Conservation (phyloP, 352 stramenopile genomes). For the Thraustochytrium sp. region DNA sequence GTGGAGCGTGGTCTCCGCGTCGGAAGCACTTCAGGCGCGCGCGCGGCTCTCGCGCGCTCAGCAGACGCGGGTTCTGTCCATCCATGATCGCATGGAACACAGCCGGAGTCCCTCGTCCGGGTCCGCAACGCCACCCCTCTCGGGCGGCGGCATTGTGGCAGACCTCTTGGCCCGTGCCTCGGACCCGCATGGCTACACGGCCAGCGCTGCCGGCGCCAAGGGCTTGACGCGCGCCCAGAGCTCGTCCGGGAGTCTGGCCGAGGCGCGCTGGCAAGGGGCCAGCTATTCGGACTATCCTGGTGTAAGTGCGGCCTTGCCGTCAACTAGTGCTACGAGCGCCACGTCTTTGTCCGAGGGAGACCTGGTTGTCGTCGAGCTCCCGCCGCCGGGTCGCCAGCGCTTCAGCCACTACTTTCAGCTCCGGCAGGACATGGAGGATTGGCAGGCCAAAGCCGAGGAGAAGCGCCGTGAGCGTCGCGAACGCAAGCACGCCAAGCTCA, state of each 20-base stretch:
- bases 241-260: too few relatives aligned
- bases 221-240: too few relatives aligned
- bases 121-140: not conserved
- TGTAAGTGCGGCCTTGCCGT: not conserved
- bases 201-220: too few relatives aligned
- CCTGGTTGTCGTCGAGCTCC: not conserved
- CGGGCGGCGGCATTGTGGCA: too few relatives aligned
- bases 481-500: too few relatives aligned
- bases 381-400: not conserved
- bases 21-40: not conserved
- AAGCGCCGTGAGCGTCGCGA: not conserved
- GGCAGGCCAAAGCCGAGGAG: not conserved
- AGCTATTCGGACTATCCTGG: not conserved
- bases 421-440: not conserved
- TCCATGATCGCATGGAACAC: not conserved
- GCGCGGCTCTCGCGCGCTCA: not conserved
- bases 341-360: not conserved
- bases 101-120: not conserved
- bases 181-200: too few relatives aligned
- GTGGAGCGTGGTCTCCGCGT: constrained; percentile 6
- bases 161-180: too few relatives aligned
- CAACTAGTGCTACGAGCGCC: not conserved
- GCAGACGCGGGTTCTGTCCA: not conserved
- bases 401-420: constrained; percentile 1
- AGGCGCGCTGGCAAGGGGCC: not conserved